Base-by-base conservation (phyloP, 768 basidiomycete genomes). In the Tylopilus plumbeoviolaceoides region DNA sequence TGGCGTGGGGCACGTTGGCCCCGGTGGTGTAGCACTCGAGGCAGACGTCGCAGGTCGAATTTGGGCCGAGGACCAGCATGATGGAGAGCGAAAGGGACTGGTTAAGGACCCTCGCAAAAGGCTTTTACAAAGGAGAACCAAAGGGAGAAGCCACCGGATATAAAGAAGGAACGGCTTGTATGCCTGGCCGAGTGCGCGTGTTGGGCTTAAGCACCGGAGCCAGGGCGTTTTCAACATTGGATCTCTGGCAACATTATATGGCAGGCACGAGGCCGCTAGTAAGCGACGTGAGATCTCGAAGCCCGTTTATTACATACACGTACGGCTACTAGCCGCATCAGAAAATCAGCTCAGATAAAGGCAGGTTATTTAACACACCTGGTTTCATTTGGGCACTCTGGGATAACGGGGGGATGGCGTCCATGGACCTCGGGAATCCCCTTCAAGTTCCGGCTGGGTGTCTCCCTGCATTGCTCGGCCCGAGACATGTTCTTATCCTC, bases 11-110 rank as follows among this genome's bases (percentile, higher is more conserved):
- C 8, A 77, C 74, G 63, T 80, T 83, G 43, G 58, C 59, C 46
- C 78, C 79, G 48, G 66, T 66, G 46, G 74, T 74, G 64, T 84
- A 89, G 30, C 71, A 68, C 59, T 89, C 87, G 59, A 84, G 75
- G 71, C 88, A 90, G 62, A 89, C 78, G 71, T 89, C 87, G 77
- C 87, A 90, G 45, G 75, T 73, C 61, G 87, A 88, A 61, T 77
- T 78, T 55, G 79, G 64, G 61, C 80, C 79, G 66, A 87, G 66
- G 67, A 78, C 79, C 61, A 89, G 78, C 89, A 89, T 89, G 71
- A 69, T 71, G 43, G 48, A 57, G 51, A 46, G 48, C 33, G 49
- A 57, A 42, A 59, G 65, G 69, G 69, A 71, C 68, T 69, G 65
- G 61, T 54, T 56, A 69, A 69, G 67, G 69, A 69, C 68, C 69